These are phyloP conservation scores for Collybia nuda DNA, from an alignment of 768 basidiomycete genomes.

Conservation along the genomic window DNA sequence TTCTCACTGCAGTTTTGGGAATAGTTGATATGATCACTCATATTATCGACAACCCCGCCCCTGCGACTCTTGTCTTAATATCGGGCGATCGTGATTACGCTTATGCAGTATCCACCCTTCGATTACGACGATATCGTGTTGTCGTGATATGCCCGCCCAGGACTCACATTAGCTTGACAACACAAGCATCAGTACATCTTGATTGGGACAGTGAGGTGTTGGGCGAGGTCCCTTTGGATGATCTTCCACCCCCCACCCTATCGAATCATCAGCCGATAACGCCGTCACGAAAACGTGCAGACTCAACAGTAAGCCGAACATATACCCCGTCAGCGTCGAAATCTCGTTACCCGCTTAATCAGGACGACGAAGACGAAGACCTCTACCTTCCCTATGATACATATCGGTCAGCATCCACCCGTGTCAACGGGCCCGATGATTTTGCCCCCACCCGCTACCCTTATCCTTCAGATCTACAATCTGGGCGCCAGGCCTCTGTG, in stretches of 20 bases:
- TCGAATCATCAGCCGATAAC: slow-evolving; percentile 4
- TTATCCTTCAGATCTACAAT: not conserved
- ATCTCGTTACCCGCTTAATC: not conserved
- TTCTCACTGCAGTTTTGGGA: not conserved
- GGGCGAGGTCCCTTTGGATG: slow-evolving; percentile 9
- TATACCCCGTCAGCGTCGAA: slow-evolving; percentile 5
- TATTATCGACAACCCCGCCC: slow-evolving; percentile 43
- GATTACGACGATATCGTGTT: slow-evolving; percentile 34
- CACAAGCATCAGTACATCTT: slow-evolving; percentile 45
- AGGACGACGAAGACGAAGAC: slow-evolving; percentile 3
- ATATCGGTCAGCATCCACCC: not conserved
- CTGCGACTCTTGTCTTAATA: slow-evolving; percentile 46
- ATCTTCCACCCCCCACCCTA: not conserved
- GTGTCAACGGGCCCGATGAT: not conserved
- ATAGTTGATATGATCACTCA: slow-evolving; percentile 25
- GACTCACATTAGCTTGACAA: slow-evolving; percentile 34
- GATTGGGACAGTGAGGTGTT: slow-evolving; percentile 47
- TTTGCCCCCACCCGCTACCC: not conserved
- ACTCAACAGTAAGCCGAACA: not conserved
- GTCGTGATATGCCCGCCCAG: slow-evolving; percentile 40
- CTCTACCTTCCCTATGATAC: slow-evolving; percentile 5
- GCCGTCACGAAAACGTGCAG: slow-evolving; percentile 4
- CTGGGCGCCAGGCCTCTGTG: slow-evolving; percentile 8
- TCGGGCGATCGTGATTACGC: slow-evolving; percentile 44
- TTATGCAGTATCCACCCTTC: slow-evolving; percentile 41